Evolutionary conservation across 2,329 filamentous ascomycete genomes (phyloP), one percentile per base, ranked within the genome.

Genomic region (Curvularia sp.): DNA sequence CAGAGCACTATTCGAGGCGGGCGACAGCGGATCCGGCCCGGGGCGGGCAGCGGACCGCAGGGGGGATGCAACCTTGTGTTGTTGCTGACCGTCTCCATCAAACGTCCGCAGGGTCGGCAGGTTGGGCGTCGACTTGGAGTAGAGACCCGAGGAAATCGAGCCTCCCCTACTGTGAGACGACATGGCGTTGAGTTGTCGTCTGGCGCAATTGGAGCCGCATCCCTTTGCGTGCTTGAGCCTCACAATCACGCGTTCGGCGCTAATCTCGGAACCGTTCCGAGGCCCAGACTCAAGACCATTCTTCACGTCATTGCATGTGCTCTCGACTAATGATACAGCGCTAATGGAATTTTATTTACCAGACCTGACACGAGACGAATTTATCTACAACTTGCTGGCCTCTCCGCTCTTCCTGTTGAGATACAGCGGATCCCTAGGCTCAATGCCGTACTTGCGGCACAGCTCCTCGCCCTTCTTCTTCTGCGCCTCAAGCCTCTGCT

Each of bases 401-500:
- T 80, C 78, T 33, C 70, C 75, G 49, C 69, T 76, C 26, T 70
- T 74, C 66, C 79, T 71, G 64, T 80, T 75, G 53, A 82, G 60
- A 56, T 76, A 75, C 72, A 81, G 60, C 42, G 72, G 66, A 75
- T 81, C 79, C 67, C 63, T 73, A 20, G 76, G 73, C 63, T 77
- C 73, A 15, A 83, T 74, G 7, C 80, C 80, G 72, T 88, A 87
- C 76, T 87, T 77, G 75, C 81, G 84, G 73, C 92, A 82, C 76
- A 94, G 70, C 80, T 88, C 82, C 69, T 86, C 85, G 15, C 88
- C 85, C 81, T 84, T 88, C 70, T 82, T 79, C 75, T 82, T 84
- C 81, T 94, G 91, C 73, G 79, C 81, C 67, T 83, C 79, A 57
- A 93, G 87, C 73, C 84, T 85, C 60, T 83, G 81, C 43, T 88